A percentile compares a stretch with the other conserved stretches of the same genome.
phyloP scores from a whole-genome alignment of 163 green algal species.

The Coccomyxa subellipsoidea region DNA sequence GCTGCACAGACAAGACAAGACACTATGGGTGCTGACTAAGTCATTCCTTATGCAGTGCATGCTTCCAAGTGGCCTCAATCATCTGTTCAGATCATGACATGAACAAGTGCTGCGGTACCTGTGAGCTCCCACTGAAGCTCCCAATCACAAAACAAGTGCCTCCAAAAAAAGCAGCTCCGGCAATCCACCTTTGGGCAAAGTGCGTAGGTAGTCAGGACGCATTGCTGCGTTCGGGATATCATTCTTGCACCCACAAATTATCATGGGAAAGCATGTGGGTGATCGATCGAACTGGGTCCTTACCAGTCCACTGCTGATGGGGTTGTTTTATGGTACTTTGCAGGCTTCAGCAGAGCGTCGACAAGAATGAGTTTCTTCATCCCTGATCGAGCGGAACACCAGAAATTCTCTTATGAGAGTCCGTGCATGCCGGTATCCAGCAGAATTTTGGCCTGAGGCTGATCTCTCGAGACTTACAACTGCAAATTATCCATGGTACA shows the following conservation, averaged over 20 bases:
- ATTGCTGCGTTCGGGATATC: too few species aligned
- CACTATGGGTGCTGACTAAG: background rate
- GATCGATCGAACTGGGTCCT: background rate
- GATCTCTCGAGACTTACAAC: too few species aligned
- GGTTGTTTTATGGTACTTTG: background rate
- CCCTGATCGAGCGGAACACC: too few species aligned
- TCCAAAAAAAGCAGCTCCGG: background rate
- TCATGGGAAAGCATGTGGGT: too few species aligned
- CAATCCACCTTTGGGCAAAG: constrained; percentile 13
- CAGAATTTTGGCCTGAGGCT: too few species aligned
- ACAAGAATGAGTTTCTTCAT: background rate
- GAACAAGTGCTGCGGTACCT: background rate
- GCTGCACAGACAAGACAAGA: background rate
- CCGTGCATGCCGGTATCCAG: too few species aligned
- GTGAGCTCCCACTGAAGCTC: background rate
- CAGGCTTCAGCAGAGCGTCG: background rate
- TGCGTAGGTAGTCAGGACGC: too few species aligned
- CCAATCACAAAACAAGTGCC: background rate
- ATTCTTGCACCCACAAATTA: background rate
- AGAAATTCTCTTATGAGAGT: too few species aligned
- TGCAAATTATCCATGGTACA: too few species aligned
- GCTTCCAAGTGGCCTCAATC: too few species aligned
- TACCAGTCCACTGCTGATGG: background rate
- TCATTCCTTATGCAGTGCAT: background rate
- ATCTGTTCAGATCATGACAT: too few species aligned